A percentile compares a stretch with the other conserved stretches of the same genome.
phyloP scores from a whole-genome alignment of 805 yeast genomes.

The Deakozyma indianensis region DNA sequence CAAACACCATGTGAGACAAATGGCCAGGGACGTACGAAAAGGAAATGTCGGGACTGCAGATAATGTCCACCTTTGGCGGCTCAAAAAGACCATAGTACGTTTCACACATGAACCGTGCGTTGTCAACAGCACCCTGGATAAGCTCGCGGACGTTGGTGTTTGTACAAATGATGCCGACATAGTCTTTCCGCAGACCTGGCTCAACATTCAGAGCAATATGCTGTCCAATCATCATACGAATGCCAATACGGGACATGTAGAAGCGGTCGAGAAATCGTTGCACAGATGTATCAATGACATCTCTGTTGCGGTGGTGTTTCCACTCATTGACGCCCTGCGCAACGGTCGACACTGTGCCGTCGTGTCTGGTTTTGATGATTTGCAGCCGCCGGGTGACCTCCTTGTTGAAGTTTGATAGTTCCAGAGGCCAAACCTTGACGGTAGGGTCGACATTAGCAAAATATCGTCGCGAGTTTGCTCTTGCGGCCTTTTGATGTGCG shows the following conservation, averaged over 20 bases:
- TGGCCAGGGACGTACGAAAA: constrained; percentile 93
- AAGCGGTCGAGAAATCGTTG: constrained; percentile 75
- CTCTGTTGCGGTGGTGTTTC: constrained; percentile 40
- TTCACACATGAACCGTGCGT: constrained; percentile 81
- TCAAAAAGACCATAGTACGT: constrained; percentile 80
- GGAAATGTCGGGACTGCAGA: constrained; percentile 59
- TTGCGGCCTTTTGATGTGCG: constrained; percentile 4
- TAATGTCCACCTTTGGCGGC: constrained; percentile 69
- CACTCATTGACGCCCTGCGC: constrained; percentile 89
- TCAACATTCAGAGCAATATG: constrained; percentile 71
- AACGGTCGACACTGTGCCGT: constrained; percentile 83
- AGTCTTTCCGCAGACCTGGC: constrained; percentile 42
- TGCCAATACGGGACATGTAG: constrained; percentile 84
- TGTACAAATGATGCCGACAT: constrained; percentile 81
- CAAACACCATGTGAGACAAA: constrained; percentile 80
- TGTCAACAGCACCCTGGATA: constrained; percentile 78
- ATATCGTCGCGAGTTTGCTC: constrained; percentile 25
- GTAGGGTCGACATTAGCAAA: constrained; percentile 36
- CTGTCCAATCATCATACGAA: constrained; percentile 89
- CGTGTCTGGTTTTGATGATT: constrained; percentile 70
- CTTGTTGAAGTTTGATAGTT: constrained; percentile 57
- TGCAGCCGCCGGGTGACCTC: constrained; percentile 49
- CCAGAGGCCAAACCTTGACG: constrained; percentile 54
- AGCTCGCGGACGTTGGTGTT: constrained; percentile 72
- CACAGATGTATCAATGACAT: constrained; percentile 51